Percentiles rank a stretch among this genome's conserved stretches.
Evolutionary conservation across 108 stramenopile genomes (phyloP).

Genomic region (Chaetoceros tenuissimus): DNA sequence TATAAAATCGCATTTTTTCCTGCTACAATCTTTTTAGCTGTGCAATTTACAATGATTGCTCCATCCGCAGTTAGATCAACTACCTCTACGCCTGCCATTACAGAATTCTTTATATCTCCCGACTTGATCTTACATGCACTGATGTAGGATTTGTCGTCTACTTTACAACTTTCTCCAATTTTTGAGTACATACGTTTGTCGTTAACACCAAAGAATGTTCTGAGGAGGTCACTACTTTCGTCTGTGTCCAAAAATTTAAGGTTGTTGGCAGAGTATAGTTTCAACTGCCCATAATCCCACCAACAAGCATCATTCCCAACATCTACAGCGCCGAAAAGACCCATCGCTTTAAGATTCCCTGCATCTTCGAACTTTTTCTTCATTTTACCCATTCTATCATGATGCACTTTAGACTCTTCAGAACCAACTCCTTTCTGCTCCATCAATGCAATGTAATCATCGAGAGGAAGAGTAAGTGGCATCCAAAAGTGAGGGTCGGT

Average conservation of each 20-base stretch:
- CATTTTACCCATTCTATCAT: constrained; percentile 79
- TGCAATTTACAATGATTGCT: constrained; percentile 95
- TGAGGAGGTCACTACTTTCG: constrained; percentile 63
- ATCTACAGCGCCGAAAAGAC: constrained; percentile 95
- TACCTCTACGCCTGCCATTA: constrained; percentile 68
- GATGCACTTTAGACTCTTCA: constrained; percentile 56
- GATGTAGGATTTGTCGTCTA: constrained; percentile 48
- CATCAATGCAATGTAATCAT: constrained; percentile 84
- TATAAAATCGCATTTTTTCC: constrained; percentile 87
- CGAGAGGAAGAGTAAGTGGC: constrained; percentile 85
- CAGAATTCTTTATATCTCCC: constrained; percentile 70
- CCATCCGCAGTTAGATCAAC: constrained; percentile 75
- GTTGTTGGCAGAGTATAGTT: constrained; percentile 89
- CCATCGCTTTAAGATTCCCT: constrained; percentile 29
- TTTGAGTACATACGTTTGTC: constrained; percentile 38
- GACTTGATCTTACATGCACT: constrained; percentile 59
- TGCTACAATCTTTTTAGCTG: constrained; percentile 87
- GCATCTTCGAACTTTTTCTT: constrained; percentile 45
- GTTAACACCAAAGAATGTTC: constrained; percentile 75
- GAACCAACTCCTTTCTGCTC: constrained; percentile 77
- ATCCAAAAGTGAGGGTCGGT: constrained; percentile 99
- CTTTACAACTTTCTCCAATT: constrained; percentile 27
- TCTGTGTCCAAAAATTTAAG: constrained; percentile 61
- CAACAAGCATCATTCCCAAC: constrained; percentile 93
- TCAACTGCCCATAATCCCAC: constrained; percentile 98